These are phyloP conservation scores for Gentiana dahurica DNA, from an alignment of 257 asterid genomes.

Conservation along the genomic window DNA sequence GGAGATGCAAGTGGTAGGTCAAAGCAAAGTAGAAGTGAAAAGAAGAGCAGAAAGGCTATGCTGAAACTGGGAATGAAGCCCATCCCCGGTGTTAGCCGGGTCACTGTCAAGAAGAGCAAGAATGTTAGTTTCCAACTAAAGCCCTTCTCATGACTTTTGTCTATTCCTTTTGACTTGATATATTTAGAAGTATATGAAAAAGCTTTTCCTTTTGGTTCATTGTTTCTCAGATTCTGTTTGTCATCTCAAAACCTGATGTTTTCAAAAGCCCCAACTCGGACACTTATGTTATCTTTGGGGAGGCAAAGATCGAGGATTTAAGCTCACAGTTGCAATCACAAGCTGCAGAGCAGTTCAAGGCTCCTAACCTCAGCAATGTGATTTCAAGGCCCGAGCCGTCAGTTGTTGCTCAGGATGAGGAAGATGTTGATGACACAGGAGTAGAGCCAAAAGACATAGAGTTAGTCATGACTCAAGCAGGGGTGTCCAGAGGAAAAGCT, in stretches of 20 bases:
- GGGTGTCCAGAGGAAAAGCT: constrained; percentile 38
- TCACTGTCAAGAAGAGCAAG: constrained; percentile 64
- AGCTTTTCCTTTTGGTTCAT: neutral
- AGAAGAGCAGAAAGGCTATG: constrained; percentile 69
- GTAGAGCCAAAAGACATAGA: constrained; percentile 57
- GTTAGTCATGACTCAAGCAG: constrained; percentile 53
- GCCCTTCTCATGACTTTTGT: constrained; percentile 1
- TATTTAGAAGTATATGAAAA: neutral
- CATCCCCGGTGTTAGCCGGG: constrained; percentile 53
- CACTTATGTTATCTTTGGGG: constrained; percentile 53
- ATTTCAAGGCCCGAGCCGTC: constrained; percentile 31
- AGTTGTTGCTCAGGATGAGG: constrained; percentile 37
- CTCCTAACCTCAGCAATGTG: constrained; percentile 23
- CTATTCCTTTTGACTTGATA: neutral
- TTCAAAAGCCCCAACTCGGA: constrained; percentile 68
- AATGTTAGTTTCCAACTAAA: constrained; percentile 22
- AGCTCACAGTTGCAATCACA: constrained; percentile 57
- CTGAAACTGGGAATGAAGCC: constrained; percentile 66
- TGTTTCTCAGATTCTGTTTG: constrained; percentile 34
- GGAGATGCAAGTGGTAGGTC: constrained; percentile 49
- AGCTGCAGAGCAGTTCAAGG: constrained; percentile 57
- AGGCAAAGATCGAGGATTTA: constrained; percentile 59
- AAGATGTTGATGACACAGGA: constrained; percentile 55
- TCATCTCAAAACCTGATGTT: constrained; percentile 63
- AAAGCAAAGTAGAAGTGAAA: constrained; percentile 65